Conservation (phyloP, 2,329 filamentous ascomycete genomes). For the Trichoderma aggressivum region DNA sequence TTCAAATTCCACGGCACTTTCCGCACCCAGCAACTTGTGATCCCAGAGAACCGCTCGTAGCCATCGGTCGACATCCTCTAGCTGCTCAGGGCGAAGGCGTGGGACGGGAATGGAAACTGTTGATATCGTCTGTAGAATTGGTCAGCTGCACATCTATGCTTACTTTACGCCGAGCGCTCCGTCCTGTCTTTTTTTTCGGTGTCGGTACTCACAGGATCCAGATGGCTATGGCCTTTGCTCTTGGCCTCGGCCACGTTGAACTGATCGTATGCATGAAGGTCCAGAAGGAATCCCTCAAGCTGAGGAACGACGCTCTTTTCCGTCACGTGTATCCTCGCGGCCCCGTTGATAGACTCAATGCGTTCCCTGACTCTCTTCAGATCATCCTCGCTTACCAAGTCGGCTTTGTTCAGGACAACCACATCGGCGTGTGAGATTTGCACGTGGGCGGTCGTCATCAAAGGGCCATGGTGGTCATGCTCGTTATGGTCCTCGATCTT, state of each 20-base stretch:
- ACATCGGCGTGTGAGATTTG: slow-evolving; percentile 98
- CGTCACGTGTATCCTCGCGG: slow-evolving; percentile 81
- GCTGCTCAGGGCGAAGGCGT: slow-evolving; percentile 51
- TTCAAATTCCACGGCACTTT: slow-evolving; percentile 55
- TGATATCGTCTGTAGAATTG: slow-evolving; percentile 64
- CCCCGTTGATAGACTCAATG: slow-evolving; percentile 80
- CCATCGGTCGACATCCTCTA: slow-evolving; percentile 73
- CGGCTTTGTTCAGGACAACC: slow-evolving; percentile 88
- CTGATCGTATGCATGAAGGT: slow-evolving; percentile 88
- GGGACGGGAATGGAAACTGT: slow-evolving; percentile 72
- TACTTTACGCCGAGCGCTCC: neutral
- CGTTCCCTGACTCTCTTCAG: slow-evolving; percentile 67
- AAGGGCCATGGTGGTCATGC: slow-evolving; percentile 55
- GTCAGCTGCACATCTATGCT: neutral
- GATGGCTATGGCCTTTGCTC: slow-evolving; percentile 79
- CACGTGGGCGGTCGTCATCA: slow-evolving; percentile 88
- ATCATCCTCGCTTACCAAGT: slow-evolving; percentile 70
- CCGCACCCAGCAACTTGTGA: slow-evolving; percentile 51
- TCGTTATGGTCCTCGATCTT: slow-evolving; percentile 52
- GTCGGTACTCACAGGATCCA: slow-evolving; percentile 67
- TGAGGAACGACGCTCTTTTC: slow-evolving; percentile 74
- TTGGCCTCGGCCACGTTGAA: slow-evolving; percentile 70
- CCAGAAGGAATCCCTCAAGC: slow-evolving; percentile 81
- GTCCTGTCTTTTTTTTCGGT: neutral
- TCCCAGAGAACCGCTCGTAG: slow-evolving; percentile 85